Percentiles rank a stretch among this genome's conserved stretches.
Evolutionary conservation across 768 basidiomycete species (phyloP).

Genomic region (Terana coerulea): DNA sequence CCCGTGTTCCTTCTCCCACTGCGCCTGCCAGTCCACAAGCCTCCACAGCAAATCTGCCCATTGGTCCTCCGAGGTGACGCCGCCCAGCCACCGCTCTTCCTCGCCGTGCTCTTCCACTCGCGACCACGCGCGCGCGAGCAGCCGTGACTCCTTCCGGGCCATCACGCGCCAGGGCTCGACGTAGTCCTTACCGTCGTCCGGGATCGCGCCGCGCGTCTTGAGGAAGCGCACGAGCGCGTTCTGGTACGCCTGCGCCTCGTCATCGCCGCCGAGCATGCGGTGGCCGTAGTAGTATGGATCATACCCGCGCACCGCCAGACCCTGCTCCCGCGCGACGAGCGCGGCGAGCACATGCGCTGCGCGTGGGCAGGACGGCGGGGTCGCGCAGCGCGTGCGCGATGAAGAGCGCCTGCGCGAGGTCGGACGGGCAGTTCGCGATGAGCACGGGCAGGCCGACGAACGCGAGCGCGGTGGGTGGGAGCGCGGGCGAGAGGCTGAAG

Average conservation of each 20-base stretch:
- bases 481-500: constrained; percentile 43
- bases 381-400: constrained; percentile 42
- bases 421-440: constrained; percentile 45
- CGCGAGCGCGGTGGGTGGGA: constrained; percentile 49
- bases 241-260: constrained; percentile 30
- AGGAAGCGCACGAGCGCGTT: constrained; percentile 28
- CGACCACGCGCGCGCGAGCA: constrained; percentile 41
- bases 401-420: constrained; percentile 48
- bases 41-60: constrained; percentile 48
- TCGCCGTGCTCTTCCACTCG: constrained; percentile 39
- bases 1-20: constrained; percentile 44
- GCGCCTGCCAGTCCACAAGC: constrained; percentile 44
- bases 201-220: constrained; percentile 29
- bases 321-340: constrained; percentile 39
- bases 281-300: constrained; percentile 52
- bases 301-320: constrained; percentile 35
- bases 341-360: constrained; percentile 36
- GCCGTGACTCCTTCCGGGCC: constrained; percentile 27
- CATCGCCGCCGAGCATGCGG: constrained; percentile 30
- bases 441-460: constrained; percentile 51
- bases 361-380: constrained; percentile 36
- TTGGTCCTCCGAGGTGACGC: constrained; percentile 46
- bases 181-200: constrained; percentile 39
- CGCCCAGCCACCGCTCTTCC: constrained; percentile 41
- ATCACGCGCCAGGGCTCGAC: constrained; percentile 49